phyloP scores from a whole-genome alignment of 768 basidiomycete species.

The Candolleomyces efflorescens region DNA sequence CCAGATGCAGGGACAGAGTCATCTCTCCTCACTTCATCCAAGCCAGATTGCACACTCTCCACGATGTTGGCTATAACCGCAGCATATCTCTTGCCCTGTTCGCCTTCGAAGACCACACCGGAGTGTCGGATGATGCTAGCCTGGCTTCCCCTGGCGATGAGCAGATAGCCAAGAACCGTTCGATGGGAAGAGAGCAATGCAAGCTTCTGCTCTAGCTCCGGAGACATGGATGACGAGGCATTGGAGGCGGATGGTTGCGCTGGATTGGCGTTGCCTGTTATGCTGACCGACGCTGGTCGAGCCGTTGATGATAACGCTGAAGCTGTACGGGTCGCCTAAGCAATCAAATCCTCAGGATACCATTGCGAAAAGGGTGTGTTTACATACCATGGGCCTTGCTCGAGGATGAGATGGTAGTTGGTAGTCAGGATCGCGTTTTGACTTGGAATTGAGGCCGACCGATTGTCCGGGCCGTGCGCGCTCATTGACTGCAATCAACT shows the following conservation, averaged over 20 bases:
- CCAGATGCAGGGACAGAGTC: conserved; percentile 29
- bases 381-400: background rate
- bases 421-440: too few relatives aligned
- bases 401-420: too few relatives aligned
- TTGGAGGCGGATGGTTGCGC: background rate
- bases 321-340: background rate
- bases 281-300: background rate
- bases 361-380: background rate
- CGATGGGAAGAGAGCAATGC: conserved; percentile 73
- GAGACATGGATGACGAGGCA: conserved; percentile 25
- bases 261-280: background rate
- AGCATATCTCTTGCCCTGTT: conserved; percentile 75
- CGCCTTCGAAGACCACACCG: conserved; percentile 83
- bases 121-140: conserved; percentile 81
- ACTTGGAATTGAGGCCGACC: too few relatives aligned
- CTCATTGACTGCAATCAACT: too few relatives aligned
- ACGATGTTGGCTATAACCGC: conserved; percentile 70
- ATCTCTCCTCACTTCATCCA: conserved; percentile 71
- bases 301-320: background rate
- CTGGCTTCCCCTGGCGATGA: conserved; percentile 69
- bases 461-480: too few relatives aligned
- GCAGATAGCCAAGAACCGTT: conserved; percentile 83
- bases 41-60: conserved; percentile 68
- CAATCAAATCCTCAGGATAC: background rate
- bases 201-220: conserved; percentile 83